These are phyloP conservation scores for Fusarium lateritium DNA, from an alignment of 2,329 filamentous ascomycete species.

Conservation along the genomic window DNA sequence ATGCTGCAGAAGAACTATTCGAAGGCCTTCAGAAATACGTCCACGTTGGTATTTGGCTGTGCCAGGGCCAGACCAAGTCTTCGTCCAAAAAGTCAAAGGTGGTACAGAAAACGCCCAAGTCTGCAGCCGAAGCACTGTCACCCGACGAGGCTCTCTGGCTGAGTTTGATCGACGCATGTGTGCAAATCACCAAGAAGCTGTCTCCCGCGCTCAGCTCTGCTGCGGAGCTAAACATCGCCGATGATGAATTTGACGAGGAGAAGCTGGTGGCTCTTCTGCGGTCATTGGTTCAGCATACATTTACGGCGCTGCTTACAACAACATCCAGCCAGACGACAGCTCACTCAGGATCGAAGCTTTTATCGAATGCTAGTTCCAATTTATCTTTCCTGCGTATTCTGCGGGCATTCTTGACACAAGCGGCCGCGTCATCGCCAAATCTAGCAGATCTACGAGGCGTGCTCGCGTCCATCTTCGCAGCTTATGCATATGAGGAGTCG, in stretches of 20 bases:
- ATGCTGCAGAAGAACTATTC: conserved; percentile 80
- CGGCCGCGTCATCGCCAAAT: conserved; percentile 85
- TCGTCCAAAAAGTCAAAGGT: conserved; percentile 59
- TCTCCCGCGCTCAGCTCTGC: conserved; percentile 67
- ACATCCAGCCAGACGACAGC: conserved; percentile 69
- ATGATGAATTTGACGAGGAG: conserved; percentile 64
- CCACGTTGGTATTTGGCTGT: conserved; percentile 95
- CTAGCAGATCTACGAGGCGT: conserved; percentile 89
- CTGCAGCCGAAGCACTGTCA: conserved; percentile 61
- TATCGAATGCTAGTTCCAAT: conserved; percentile 65
- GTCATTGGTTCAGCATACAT: conserved; percentile 87
- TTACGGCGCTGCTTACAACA: conserved; percentile 86
- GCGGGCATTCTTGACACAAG: conserved; percentile 87
- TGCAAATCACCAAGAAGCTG: conserved; percentile 75
- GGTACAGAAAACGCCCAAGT: conserved; percentile 66
- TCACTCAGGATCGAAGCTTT: conserved; percentile 53
- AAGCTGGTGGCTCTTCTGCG: conserved; percentile 79
- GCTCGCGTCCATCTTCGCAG: conserved; percentile 90
- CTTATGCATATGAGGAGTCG: conserved; percentile 95
- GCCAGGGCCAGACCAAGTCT: conserved; percentile 84
- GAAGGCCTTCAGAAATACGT: conserved; percentile 88
- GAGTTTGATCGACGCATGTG: conserved; percentile 71
- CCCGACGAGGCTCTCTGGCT: conserved; percentile 72
- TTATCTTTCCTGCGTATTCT: conserved; percentile 90
- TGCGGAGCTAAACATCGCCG: conserved; percentile 46